Percentiles rank a stretch among this genome's conserved stretches.
phyloP scores from a whole-genome alignment of 495 filamentous ascomycete genomes.

The Xylaria telfairii region DNA sequence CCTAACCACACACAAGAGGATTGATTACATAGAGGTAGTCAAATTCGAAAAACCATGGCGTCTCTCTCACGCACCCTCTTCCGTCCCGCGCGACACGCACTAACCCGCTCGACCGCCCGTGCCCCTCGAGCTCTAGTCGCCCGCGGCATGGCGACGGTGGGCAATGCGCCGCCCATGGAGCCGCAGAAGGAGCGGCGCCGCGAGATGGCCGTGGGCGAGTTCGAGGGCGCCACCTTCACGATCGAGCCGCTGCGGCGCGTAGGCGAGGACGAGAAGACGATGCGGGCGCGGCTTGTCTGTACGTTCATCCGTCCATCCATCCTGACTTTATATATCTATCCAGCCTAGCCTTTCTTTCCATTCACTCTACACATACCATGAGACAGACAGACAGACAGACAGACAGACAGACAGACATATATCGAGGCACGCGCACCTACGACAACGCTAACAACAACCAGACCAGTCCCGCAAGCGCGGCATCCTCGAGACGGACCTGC shows the following conservation, averaged over 20 bases:
- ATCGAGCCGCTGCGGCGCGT: conserved; percentile 83
- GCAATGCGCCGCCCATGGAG: conserved; percentile 35
- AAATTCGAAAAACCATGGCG: conserved; percentile 26
- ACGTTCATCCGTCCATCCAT: conserved; percentile 47
- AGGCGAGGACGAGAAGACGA: conserved; percentile 82
- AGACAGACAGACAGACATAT: too few relatives aligned
- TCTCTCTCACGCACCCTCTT: conserved; percentile 34
- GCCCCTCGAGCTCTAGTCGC: conserved; percentile 2
- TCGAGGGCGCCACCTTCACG: conserved; percentile 85
- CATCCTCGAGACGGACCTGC: conserved; percentile 92
- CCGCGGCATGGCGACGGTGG: conserved; percentile 32
- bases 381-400: too few relatives aligned
- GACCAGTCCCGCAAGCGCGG: conserved; percentile 97
- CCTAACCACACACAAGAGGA: not conserved
- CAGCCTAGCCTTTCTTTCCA: not conserved
- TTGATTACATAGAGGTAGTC: not conserved
- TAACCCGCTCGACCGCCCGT: conserved; percentile 16
- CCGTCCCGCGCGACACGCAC: conserved; percentile 27
- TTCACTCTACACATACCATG: not conserved
- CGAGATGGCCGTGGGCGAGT: conserved; percentile 88
- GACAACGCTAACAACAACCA: conserved; percentile 42
- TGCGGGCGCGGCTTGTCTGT: conserved; percentile 90
- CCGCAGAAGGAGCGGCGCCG: conserved; percentile 33
- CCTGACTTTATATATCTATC: not conserved
- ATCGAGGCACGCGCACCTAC: too few relatives aligned